These are phyloP conservation scores for Acrocalymma vagum DNA, from an alignment of 2,329 filamentous ascomycete genomes.

Conservation along the genomic window DNA sequence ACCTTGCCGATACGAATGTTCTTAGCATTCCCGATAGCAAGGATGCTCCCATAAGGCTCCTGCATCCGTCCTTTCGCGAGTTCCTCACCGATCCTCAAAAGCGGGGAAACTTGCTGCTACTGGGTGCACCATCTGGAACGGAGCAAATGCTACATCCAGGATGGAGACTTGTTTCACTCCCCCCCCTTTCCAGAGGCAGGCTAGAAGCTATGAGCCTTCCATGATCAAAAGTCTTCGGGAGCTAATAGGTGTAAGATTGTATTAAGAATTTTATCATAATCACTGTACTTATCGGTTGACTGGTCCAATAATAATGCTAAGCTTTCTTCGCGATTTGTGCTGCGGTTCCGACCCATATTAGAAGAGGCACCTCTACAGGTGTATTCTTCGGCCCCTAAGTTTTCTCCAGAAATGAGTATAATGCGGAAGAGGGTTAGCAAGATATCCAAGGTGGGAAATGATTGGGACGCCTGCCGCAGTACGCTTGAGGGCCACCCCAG, in stretches of 20 bases:
- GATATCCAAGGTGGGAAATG: constrained; percentile 9
- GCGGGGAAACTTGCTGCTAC: constrained; percentile 39
- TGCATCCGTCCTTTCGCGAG: constrained; percentile 37
- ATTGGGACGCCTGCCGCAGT: constrained; percentile 17
- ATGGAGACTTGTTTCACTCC: constrained; percentile 44
- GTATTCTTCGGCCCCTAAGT: constrained; percentile 48
- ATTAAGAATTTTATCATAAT: too few relatives aligned
- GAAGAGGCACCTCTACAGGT: constrained; percentile 45
- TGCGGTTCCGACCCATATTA: constrained; percentile 29
- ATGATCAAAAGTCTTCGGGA: constrained; percentile 24
- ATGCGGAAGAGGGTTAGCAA: constrained; percentile 12
- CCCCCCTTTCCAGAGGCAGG: constrained; percentile 50
- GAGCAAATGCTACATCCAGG: constrained; percentile 20
- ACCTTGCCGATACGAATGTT: too few relatives aligned
- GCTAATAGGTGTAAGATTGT: constrained; percentile 20
- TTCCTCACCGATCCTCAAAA: constrained; percentile 30
- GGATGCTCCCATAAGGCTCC: constrained; percentile 39
- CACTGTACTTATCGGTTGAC: too few relatives aligned
- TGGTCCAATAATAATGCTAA: constrained; percentile 10
- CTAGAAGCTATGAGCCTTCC: constrained; percentile 53
- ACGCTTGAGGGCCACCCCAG: constrained; percentile 8
- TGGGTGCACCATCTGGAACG: constrained; percentile 38
- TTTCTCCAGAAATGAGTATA: constrained; percentile 36
- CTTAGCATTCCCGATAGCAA: constrained; percentile 30
- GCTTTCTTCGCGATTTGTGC: constrained; percentile 43